These are phyloP conservation scores for Cruciata laevipes DNA, from an alignment of 257 asterid species.

Conservation along the genomic window DNA sequence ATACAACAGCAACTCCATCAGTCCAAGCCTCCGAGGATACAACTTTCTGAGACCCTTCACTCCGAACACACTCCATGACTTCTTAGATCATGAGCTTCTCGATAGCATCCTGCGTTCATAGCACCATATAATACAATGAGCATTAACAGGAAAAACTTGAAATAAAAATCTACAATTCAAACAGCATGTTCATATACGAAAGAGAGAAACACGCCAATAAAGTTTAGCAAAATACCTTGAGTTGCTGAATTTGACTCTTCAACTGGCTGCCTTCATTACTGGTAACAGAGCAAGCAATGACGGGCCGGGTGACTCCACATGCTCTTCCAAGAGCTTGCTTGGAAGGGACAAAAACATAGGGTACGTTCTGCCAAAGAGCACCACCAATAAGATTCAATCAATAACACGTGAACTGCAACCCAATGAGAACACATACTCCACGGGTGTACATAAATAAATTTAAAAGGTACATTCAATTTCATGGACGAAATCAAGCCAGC, in stretches of 20 bases:
- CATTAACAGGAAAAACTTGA: not conserved
- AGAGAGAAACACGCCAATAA: not conserved
- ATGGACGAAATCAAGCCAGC: too few species aligned
- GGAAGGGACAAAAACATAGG: constrained; percentile 40
- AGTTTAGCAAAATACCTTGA: constrained; percentile 39
- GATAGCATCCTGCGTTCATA: constrained; percentile 28
- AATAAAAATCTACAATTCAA: not conserved
- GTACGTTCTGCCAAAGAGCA: constrained; percentile 33
- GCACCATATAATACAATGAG: not conserved
- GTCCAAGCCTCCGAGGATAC: constrained; percentile 34
- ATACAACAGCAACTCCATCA: constrained; percentile 18
- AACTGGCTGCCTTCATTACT: constrained; percentile 84
- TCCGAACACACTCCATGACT: constrained; percentile 20
- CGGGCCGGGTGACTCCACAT: constrained; percentile 89
- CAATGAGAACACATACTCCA: not conserved
- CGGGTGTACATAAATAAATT: too few species aligned
- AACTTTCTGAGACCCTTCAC: constrained; percentile 29
- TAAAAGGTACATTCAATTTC: too few species aligned
- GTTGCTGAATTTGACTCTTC: constrained; percentile 77
- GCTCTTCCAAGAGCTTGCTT: constrained; percentile 75
- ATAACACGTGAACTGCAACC: not conserved
- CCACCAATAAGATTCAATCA: too few species aligned
- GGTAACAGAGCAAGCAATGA: constrained; percentile 81
- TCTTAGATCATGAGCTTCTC: constrained; percentile 34
- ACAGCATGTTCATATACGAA: not conserved